Evolutionary conservation across 345 rosid species (phyloP).

Genomic region (Arabis alpina): DNA sequence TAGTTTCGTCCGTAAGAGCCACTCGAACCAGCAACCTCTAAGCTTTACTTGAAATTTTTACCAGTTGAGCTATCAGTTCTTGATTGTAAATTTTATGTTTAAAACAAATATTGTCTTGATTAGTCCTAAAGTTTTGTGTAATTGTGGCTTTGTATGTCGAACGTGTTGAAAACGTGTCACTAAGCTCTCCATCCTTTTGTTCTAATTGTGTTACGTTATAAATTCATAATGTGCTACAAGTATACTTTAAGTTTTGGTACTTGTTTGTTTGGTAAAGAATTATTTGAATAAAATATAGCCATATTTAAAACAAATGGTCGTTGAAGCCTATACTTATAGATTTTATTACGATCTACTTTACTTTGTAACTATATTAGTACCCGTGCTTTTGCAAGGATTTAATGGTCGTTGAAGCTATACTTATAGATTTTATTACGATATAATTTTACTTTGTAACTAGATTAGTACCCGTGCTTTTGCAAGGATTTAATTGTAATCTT

Average conservation of each 20-base stretch:
- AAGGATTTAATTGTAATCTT: too few relatives aligned
- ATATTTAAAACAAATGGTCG: not conserved
- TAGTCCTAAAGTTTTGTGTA: not conserved
- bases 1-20: too few relatives aligned
- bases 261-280: constrained; percentile 22
- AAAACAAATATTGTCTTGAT: not conserved
- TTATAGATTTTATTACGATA: too few relatives aligned
- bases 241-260: constrained; percentile 14
- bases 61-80: too few relatives aligned
- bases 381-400: too few relatives aligned
- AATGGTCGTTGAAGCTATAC: too few relatives aligned
- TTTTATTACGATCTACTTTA: not conserved
- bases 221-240: not conserved
- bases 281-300: not conserved
- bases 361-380: too few relatives aligned
- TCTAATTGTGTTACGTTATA: not conserved
- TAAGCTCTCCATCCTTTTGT: constrained; percentile 5
- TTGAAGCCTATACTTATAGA: not conserved
- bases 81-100: too few relatives aligned
- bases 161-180: constrained; percentile 26
- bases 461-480: too few relatives aligned
- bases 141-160: not conserved
- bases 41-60: too few relatives aligned
- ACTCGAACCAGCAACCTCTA: too few relatives aligned
- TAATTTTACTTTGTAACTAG: too few relatives aligned